These are phyloP conservation scores for Kodamaea jinghongensis DNA, from an alignment of 805 yeast genomes.

Conservation along the genomic window DNA sequence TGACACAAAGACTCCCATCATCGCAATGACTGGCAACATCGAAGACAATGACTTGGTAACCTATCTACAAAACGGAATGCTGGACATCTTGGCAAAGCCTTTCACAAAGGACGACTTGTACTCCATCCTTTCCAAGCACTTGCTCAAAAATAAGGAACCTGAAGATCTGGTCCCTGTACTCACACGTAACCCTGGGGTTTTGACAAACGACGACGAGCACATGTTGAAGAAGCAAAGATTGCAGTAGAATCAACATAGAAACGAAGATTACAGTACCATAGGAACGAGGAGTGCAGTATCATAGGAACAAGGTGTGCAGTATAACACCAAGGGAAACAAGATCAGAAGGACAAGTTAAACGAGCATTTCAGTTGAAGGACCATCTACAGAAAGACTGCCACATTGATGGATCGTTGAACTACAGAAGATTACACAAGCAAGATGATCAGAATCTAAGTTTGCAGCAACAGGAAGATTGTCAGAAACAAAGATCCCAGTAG, in stretches of 20 bases:
- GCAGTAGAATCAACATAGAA: slow-evolving; percentile 9
- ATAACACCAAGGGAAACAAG: too few relatives aligned
- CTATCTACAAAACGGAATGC: slow-evolving; percentile 84
- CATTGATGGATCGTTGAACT: too few relatives aligned
- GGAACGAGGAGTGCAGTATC: too few relatives aligned
- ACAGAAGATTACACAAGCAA: too few relatives aligned
- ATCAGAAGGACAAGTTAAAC: too few relatives aligned
- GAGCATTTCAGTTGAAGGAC: too few relatives aligned
- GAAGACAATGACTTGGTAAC: slow-evolving; percentile 77
- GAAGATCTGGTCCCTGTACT: slow-evolving; percentile 2
- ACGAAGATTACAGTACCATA: background rate
- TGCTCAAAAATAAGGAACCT: slow-evolving; percentile 31
- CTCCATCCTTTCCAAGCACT: slow-evolving; percentile 71
- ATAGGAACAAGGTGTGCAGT: too few relatives aligned
- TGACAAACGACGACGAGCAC: slow-evolving; percentile 13
- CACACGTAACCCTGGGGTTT: background rate
- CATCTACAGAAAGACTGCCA: too few relatives aligned
- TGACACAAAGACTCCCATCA: slow-evolving; percentile 82
- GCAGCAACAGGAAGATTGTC: too few relatives aligned
- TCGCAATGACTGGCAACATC: slow-evolving; percentile 92
- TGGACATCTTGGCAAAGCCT: slow-evolving; percentile 90
- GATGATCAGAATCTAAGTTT: too few relatives aligned
- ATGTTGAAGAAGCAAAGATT: slow-evolving; percentile 22
- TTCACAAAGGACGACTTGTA: slow-evolving; percentile 85
- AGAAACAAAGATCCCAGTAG: too few relatives aligned